A percentile compares a stretch with the other conserved stretches of the same genome.
Conservation (phyloP, 2,329 filamentous ascomycete species). For the Neopestalotiopsis rosae region DNA sequence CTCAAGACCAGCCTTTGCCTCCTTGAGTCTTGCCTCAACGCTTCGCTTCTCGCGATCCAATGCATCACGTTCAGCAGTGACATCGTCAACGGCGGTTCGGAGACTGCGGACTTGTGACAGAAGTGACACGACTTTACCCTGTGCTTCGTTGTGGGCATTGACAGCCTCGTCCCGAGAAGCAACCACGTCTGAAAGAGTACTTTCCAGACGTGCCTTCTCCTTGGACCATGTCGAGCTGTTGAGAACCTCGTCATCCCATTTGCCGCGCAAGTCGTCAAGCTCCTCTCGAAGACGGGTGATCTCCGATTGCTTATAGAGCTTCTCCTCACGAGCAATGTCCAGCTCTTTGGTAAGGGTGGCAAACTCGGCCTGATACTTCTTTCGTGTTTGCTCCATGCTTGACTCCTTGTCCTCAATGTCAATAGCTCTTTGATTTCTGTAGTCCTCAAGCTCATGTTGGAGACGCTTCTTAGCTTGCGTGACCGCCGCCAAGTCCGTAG, state of each 20-base stretch:
- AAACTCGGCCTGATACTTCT: conserved; percentile 96
- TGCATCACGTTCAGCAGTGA: conserved; percentile 82
- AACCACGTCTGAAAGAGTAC: conserved; percentile 85
- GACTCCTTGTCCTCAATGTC: conserved; percentile 97
- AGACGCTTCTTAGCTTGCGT: conserved; percentile 91
- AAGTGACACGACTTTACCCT: conserved; percentile 88
- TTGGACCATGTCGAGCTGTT: conserved; percentile 99
- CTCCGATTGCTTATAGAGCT: conserved; percentile 83
- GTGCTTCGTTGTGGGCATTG: conserved; percentile 91
- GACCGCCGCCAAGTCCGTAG: conserved; percentile 84
- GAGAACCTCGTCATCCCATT: conserved; percentile 98
- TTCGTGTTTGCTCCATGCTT: conserved; percentile 94
- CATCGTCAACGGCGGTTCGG: conserved; percentile 83
- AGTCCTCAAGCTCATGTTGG: conserved; percentile 97
- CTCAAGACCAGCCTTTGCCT: conserved; percentile 87
- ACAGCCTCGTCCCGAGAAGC: conserved; percentile 94
- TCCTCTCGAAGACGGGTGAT: conserved; percentile 91
- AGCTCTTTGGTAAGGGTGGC: conserved; percentile 89
- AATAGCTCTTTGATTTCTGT: conserved; percentile 91
- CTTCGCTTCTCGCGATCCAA: conserved; percentile 89
- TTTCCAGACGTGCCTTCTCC: conserved; percentile 91
- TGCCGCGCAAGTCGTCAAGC: conserved; percentile 89
- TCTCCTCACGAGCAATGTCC: conserved; percentile 90
- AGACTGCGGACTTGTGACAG: conserved; percentile 88
- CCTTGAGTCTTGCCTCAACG: conserved; percentile 81